Evolutionary conservation across 2,329 filamentous ascomycete species (phyloP), one percentile per base, ranked within the genome.

Genomic region (Zymoseptoria pseudotritici): DNA sequence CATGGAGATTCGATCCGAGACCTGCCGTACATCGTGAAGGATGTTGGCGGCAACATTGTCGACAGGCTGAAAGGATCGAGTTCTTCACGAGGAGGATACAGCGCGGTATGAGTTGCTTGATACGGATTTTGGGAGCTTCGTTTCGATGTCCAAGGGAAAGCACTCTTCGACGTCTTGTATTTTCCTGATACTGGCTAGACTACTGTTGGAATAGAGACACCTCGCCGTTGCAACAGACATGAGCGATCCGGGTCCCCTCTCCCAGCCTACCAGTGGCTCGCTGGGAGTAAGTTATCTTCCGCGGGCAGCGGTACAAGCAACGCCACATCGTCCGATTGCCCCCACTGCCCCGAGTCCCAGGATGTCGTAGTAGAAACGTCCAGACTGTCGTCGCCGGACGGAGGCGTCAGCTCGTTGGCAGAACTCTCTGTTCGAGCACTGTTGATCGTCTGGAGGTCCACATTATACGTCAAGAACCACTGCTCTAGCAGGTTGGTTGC

Each of bases 1-100:
- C 93, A 97, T 73, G 89, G 89, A 65, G 94, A 99, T 74, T 89
- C 90, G 0, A 88, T 97, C 68, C 87, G 93, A 65, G 94, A 99
- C 71, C 78, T 97, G 20, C 94, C 94, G 2, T 97, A 97, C 72
- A 82, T 97, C 57, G 76, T 96, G 64, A 92, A 93, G 76, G 94
- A 99, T 75, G 96, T 90, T 85, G 81, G 84, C 17, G 83, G 91
- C 60, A 84, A 87, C 66, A 86, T 96, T 20, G 78, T 94, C 54
- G 91, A 89, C 71, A 92, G 91, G 0, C 81, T 97, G 9, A 90
- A 96, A 75, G 91, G 91, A 1, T 83, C 87, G 51, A 59, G 61
- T 54, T 90, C 91, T 7, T 88, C 86, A 61, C 86, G 94, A 69
- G 93, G 93, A 53, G 94, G 94, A 2, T 99, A 99, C 77, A 96